Evolutionary conservation across 192 early-diverging fungal species (phyloP), one percentile per base, ranked within the genome.

Genomic region (Diversispora epigaea): DNA sequence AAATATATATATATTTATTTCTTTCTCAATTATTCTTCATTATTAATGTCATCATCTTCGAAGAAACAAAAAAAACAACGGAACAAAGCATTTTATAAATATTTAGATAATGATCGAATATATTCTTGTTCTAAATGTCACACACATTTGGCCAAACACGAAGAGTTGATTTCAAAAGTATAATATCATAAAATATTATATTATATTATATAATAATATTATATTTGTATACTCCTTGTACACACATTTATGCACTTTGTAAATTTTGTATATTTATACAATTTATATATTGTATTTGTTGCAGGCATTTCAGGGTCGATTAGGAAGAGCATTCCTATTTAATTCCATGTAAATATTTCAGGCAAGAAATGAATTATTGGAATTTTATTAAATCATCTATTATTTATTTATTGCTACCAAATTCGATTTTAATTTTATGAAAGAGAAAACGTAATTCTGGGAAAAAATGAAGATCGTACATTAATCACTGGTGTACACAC

Each of bases 401-500:
- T 32, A 32, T 32, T 32, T 32, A 32, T 32, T 32, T 32, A 32
- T 32, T 32, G 2, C 25, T 32, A 32, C 25, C 25, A 32, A 32
- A 32, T 32, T 32, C 0, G 2, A 61, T 14, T 14, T 4, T 11
- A 17, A 15, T 39, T 19, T 52, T 14, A 8, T 4, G 17, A 15
- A 45, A 78, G 77, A 52, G 67, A 81, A 11, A 89, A 89, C 52
- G 77, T 89, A 32, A 75, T 73, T 0, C 75, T 85, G 1, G 88
- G 88, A 12, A 75, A 75, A 0, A 84, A 85, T 54, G 88, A 89
- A 71, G 88, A 89, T 47, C 78, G 86, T 5, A 76, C 81, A 56
- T 74, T 89, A 5, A 84, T 88, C 77, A 88, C 88, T 0, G 88
- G 88, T 5, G 61, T 88, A 12, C 88, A 89, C 68, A 81, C 82